Base-by-base conservation (phyloP, 2,329 filamentous ascomycete genomes). In the Microcera coccophila region DNA sequence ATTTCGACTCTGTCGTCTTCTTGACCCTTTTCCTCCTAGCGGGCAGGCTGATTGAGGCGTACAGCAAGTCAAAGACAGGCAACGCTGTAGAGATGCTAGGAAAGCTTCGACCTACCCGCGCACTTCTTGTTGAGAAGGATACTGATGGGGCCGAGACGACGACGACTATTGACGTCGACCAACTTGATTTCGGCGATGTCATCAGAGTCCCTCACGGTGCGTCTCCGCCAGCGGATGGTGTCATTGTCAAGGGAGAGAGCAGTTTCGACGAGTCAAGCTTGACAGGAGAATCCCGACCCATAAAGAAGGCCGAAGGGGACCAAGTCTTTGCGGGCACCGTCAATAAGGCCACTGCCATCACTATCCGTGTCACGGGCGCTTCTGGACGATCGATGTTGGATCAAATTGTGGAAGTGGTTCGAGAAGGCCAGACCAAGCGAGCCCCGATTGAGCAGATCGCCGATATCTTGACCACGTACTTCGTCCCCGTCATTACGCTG, bases 1-100 rank as follows among this genome's bases (percentile, higher is more conserved):
- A 95, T 64, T 96, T 95, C 61, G 91, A 96, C 63, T 89, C 90
- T 0, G 90, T 96, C 1, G 87, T 95, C 3, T 95, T 96, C 50
- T 64, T 96, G 43, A 95, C 90, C 0, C 75, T 96, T 49, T 96
- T 96, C 62, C 76, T 96, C 17, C 79, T 96, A 1, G 64, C 75
- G 22, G 83, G 84, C 2, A 74, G 85, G n/a, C 75, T 85, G 36
- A 80, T 90, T 11, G 91, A 96, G 69, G 84, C 87, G 1, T 94
- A 93, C 69, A 95, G 87, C 73, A 95, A 95, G 66, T 85, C 89
- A 1, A 91, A 85, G 58, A 89, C 90, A 0, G 90, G 90, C 1
- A 86, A 94, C 62, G 90, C 90, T 1, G 85, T 96, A 2, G 81
- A 86, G 24, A 82, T 85, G 47, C 71, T 96, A 4, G 84, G 84